Evolutionary conservation across 768 basidiomycete genomes (phyloP), one percentile per base, ranked within the genome.

Genomic region (Suillus tomentosus): DNA sequence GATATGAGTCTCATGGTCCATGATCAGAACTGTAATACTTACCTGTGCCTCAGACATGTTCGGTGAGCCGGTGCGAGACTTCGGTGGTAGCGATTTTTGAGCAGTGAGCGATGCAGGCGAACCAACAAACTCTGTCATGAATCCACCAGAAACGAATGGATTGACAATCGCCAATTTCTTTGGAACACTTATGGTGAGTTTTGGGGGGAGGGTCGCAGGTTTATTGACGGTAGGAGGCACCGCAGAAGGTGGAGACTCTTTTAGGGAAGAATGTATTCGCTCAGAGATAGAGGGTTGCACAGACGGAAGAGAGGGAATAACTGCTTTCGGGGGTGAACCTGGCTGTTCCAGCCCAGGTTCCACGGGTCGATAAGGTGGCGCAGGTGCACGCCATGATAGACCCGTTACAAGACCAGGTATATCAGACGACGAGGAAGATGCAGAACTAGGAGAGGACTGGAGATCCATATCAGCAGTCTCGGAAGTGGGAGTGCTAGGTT

Each of bases 121-220:
- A 22, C 75, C 76, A 39, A 76, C 76, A 42, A 84, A 83, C 58
- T 81, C 81, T 15, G 79, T 80, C 63, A 83, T 72, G 54, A 82
- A 80, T 22, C 84, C 82, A n/a, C 78, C 81, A 11, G 83, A 83
- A 13, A 84, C 79, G 62, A 85, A 84, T n/a, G 82, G 78, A 69
- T 81, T 84, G 51, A 71, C 70, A 45, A 76, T 54, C 3, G 66
- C 47, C 9, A 67, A 62, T 47, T 72, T 74, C 64, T 68, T 68
- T 34, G 63, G 22, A 40, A 62, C 53, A n/a, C 27, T 37, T 65
- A 48, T 58, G 45, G 43, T 55, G 50, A 22, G 43, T 39, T 27
- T 55, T 43, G 40, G 50, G 15, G 63, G 36, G 27, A 65, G 59
- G 9, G 60, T 36, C 37, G 63, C 65, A 19, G 53, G 50, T 34